Percentiles rank a stretch among this genome's conserved stretches.
Conservation (phyloP, 2,329 filamentous ascomycete genomes). For the Myriosclerotinia curreyana region DNA sequence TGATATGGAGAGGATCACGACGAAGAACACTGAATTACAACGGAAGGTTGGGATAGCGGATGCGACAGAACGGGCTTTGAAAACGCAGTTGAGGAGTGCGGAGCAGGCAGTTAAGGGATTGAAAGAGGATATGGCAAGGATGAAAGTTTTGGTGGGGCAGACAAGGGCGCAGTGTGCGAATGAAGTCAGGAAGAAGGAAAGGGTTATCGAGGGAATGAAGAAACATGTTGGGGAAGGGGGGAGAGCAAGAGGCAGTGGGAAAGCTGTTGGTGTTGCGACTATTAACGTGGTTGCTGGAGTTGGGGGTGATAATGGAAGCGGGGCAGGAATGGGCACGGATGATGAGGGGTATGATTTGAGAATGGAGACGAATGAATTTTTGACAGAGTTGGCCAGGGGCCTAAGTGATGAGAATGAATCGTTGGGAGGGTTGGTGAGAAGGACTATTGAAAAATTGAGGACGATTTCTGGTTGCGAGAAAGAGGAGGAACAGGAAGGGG, state of each 20-base stretch:
- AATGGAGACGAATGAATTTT: constrained; percentile 85
- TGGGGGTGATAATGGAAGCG: constrained; percentile 42
- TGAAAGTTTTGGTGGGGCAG: constrained; percentile 77
- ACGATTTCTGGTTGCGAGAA: constrained; percentile 61
- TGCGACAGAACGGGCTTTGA: constrained; percentile 67
- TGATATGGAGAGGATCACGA: constrained; percentile 59
- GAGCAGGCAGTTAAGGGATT: constrained; percentile 72
- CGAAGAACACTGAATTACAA: constrained; percentile 53
- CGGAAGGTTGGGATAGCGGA: constrained; percentile 58
- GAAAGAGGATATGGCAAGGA: constrained; percentile 76
- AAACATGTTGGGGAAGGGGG: constrained; percentile 74
- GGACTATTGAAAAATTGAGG: constrained; percentile 68
- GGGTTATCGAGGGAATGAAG: constrained; percentile 85
- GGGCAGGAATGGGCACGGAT: constrained; percentile 34
- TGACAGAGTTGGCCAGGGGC: constrained; percentile 77
- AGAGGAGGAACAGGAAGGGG: constrained; percentile 36
- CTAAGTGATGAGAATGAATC: constrained; percentile 91
- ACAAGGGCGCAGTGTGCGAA: constrained; percentile 83
- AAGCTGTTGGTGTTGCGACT: constrained; percentile 53
- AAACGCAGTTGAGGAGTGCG: constrained; percentile 67
- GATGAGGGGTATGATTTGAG: constrained; percentile 66
- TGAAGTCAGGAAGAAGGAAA: constrained; percentile 85
- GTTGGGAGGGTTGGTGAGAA: constrained; percentile 67
- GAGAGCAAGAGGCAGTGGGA: constrained; percentile 56
- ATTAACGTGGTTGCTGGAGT: constrained; percentile 57